Base-by-base conservation (phyloP, 1,284 basidiomycete genomes). In the Megacollybia platyphylla region DNA sequence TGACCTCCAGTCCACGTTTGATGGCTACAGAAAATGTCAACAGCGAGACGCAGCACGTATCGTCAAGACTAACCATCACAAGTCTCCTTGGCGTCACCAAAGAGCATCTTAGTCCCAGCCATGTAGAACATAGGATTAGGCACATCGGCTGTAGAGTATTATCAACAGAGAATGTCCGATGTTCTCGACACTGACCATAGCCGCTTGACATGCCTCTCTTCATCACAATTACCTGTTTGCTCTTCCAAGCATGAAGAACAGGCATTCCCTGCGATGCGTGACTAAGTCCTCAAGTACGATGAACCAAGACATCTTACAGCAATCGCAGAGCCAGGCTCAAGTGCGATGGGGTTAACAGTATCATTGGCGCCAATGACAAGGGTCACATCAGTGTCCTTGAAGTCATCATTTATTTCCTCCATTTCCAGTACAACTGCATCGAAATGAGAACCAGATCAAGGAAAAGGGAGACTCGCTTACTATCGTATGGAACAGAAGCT, bases 401-500 rank as follows among this genome's bases (percentile, higher is more conserved):
- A 90, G 57, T 90, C 87, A 41, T 89, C 86, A 55, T 90, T 88
- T 62, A 90, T 89, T 61, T 90, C 87, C 51, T 90, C 87, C 87
- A 90, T 89, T 63, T 90, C 87, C 43, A 86, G 66, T 26, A 89
- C 86, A 48, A 89, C 86, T 87, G 51, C 26, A 41, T 20, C 17
- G 20, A 10, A 13, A 15, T 7, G 15, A 9, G 26, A 35, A 28
- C n/a, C 5, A 8, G 5, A 38, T 29, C 15, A 35, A 20, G 11
- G 27, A 30, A 29, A 26, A 26, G 18, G 39, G 37, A 18, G 36
- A 41, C 20, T 39, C 11, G 60, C 81, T 60, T 52, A 88, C 85
- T 84, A 54, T 90, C 87, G 52, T 90, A 90, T 1, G 87, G 87
- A 6, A 90, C 87, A 10, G 84, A 83, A 3, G 87, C 87, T 56